Percentiles rank a stretch among this genome's conserved stretches.
Evolutionary conservation across 2,329 filamentous ascomycete genomes (phyloP).

Genomic region (Lecanicillium sp.): DNA sequence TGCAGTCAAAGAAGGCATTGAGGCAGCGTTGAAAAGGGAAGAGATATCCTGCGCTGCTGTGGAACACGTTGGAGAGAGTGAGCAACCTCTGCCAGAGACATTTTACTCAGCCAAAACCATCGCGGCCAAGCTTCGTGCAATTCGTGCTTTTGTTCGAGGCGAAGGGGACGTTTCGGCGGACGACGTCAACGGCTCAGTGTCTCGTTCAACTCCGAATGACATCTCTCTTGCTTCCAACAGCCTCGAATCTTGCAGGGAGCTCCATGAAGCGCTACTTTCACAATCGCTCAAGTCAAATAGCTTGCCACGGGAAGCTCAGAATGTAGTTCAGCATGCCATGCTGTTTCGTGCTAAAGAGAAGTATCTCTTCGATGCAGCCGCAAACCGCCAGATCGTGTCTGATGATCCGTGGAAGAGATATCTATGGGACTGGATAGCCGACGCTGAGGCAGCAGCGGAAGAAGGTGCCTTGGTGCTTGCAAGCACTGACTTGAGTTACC

Average conservation of each 20-base stretch:
- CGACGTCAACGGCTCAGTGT: conserved; percentile 16
- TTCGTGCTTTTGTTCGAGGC: conserved; percentile 31
- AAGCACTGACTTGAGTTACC: conserved; percentile 63
- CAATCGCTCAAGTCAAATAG: conserved; percentile 35
- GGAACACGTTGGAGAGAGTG: conserved; percentile 27
- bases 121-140: conserved; percentile 38
- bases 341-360: conserved; percentile 51
- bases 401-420: conserved; percentile 70
- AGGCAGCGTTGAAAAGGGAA: conserved; percentile 28
- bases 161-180: conserved; percentile 17
- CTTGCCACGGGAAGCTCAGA: conserved; percentile 42
- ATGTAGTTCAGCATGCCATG: conserved; percentile 48
- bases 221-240: conserved; percentile 29
- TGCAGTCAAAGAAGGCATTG: conserved; percentile 32
- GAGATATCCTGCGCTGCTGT: conserved; percentile 24
- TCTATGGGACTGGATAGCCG: conserved; percentile 68
- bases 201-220: conserved; percentile 25
- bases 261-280: conserved; percentile 46
- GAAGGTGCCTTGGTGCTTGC: conserved; percentile 63
- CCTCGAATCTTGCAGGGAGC: conserved; percentile 42
- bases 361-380: conserved; percentile 55
- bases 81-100: conserved; percentile 27
- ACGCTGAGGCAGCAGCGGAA: conserved; percentile 54
- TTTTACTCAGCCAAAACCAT: conserved; percentile 34
- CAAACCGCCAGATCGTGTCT: conserved; percentile 57